Evolutionary conservation across 352 stramenopile species (phyloP).

Genomic region (Phytophthora crassamura): DNA sequence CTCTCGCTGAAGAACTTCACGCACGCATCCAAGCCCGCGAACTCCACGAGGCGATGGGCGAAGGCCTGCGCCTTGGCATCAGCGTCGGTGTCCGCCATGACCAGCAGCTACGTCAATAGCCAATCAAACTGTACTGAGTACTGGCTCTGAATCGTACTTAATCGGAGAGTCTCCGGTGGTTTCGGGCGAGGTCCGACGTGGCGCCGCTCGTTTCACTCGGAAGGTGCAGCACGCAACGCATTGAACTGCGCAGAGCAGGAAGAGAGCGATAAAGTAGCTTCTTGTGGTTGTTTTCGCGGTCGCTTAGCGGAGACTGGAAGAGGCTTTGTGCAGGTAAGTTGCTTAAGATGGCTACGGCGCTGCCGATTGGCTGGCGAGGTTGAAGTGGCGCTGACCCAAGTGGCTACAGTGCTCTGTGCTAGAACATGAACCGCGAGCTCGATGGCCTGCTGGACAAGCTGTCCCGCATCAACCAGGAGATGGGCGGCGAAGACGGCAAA

Average conservation of each 20-base stretch:
- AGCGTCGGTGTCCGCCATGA: slow-evolving; percentile 10
- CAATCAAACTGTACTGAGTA: slow-evolving; percentile 25
- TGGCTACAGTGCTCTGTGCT: slow-evolving; percentile 32
- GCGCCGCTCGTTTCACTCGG: slow-evolving; percentile 25
- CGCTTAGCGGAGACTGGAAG: not conserved
- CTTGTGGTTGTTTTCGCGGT: not conserved
- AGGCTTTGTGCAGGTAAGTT: slow-evolving; percentile 19
- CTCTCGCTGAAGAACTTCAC: slow-evolving; percentile 69
- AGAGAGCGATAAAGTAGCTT: not conserved
- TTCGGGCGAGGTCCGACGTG: slow-evolving; percentile 6
- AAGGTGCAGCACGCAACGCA: slow-evolving; percentile 31
- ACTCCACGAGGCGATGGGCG: slow-evolving; percentile 81
- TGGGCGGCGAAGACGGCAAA: slow-evolving; percentile 75
- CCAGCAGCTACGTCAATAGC: slow-evolving; percentile 11
- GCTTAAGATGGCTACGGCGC: slow-evolving; percentile 18
- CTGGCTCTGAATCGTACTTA: slow-evolving; percentile 32
- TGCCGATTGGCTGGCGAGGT: slow-evolving; percentile 34
- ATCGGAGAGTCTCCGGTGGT: slow-evolving; percentile 11
- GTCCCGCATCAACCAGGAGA: slow-evolving; percentile 80
- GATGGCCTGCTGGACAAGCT: slow-evolving; percentile 81
- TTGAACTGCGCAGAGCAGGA: not conserved
- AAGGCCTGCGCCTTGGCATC: slow-evolving; percentile 59
- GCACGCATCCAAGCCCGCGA: slow-evolving; percentile 63
- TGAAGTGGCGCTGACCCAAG: slow-evolving; percentile 33
- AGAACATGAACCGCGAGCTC: slow-evolving; percentile 74